Evolutionary conservation across 257 asterid genomes (phyloP).

Genomic region (Plectranthus barbatus): DNA sequence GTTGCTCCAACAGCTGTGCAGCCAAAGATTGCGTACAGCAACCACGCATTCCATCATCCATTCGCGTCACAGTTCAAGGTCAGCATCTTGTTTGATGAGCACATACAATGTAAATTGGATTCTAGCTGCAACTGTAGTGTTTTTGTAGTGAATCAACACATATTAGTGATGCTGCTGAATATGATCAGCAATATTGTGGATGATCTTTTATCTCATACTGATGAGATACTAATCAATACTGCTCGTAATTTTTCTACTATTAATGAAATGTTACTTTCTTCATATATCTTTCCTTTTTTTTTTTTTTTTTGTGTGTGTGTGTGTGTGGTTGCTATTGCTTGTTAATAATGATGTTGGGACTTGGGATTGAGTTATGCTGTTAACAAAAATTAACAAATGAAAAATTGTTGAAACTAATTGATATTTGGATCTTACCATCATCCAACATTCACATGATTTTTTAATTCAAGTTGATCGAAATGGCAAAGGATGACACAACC

Average conservation of each 20-base stretch:
- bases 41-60: slow-evolving; percentile 53
- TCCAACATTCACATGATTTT: background rate
- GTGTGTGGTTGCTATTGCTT: too few species aligned
- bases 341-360: background rate
- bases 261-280: slow-evolving; percentile 11
- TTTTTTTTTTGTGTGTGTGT: too few species aligned
- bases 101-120: slow-evolving; percentile 20
- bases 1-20: slow-evolving; percentile 29
- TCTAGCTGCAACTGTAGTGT: slow-evolving; percentile 13
- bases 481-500: background rate
- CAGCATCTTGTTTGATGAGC: slow-evolving; percentile 67
- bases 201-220: background rate
- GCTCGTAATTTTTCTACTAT: background rate
- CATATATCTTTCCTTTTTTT: background rate
- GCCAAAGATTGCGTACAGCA: slow-evolving; percentile 62
- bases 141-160: slow-evolving; percentile 5
- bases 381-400: background rate
- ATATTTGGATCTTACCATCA: background rate
- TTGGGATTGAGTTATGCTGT: background rate
- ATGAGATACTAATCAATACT: slow-evolving; percentile 6
- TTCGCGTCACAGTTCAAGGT: slow-evolving; percentile 96
- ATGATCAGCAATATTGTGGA: slow-evolving; percentile 8
- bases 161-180: slow-evolving; percentile 14
- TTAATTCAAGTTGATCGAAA: background rate
- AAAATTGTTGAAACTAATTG: slow-evolving; percentile 5